Percentiles rank a stretch among this genome's conserved stretches.
Conservation (phyloP, 2,329 filamentous ascomycete species). For the Pseudodiploospora longispora region DNA sequence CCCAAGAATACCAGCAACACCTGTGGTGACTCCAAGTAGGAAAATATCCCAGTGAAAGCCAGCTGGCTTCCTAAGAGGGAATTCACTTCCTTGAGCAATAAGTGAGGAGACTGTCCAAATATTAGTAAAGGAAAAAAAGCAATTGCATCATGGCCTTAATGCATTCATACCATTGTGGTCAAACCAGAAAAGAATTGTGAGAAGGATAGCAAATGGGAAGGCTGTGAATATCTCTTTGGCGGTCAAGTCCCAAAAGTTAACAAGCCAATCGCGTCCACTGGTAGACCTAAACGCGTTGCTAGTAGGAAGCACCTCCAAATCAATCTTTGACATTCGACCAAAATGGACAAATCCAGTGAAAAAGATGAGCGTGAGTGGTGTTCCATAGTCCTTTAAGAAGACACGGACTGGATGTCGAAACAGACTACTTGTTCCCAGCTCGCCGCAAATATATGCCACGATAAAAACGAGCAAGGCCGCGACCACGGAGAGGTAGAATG, state of each 20-base stretch:
- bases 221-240: conserved; percentile 72
- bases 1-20: conserved; percentile 65
- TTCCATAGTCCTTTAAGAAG: conserved; percentile 86
- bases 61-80: conserved; percentile 70
- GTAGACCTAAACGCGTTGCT: conserved; percentile 75
- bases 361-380: conserved; percentile 73
- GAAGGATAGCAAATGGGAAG: conserved; percentile 74
- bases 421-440: conserved; percentile 60
- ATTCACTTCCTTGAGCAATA: conserved; percentile 76
- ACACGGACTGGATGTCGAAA: conserved; percentile 70
- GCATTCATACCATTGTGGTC: conserved; percentile 66
- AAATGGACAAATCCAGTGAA: conserved; percentile 87
- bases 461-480: conserved; percentile 71
- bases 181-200: conserved; percentile 84
- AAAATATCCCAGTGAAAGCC: conserved; percentile 85
- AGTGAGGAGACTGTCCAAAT: conserved; percentile 59
- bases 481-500: conserved; percentile 73
- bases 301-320: conserved; percentile 65
- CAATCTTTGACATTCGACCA: conserved; percentile 67
- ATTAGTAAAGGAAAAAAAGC: conserved; percentile 3
- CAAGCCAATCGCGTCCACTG: conserved; percentile 62
- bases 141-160: not conserved
- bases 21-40: conserved; percentile 70
- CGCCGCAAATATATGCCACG: conserved; percentile 64
- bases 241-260: conserved; percentile 71